phyloP scores from a whole-genome alignment of 2,329 filamentous ascomycete species.

The Aureobasidium leucospermi region DNA sequence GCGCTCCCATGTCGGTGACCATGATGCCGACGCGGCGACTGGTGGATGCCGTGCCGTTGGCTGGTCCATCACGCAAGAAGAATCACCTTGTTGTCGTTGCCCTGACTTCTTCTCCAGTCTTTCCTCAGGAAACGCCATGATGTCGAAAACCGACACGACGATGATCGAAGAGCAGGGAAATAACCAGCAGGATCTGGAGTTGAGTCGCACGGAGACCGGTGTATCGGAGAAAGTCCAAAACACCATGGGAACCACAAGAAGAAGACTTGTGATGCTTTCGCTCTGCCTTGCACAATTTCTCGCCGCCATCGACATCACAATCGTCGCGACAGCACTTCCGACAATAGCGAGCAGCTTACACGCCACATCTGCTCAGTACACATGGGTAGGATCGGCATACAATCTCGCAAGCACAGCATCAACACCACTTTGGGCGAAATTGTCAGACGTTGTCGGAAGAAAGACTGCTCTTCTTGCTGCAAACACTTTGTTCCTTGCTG shows the following conservation, averaged over 20 bases:
- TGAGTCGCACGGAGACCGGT: neutral
- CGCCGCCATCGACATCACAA: conserved; percentile 25
- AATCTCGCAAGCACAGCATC: conserved; percentile 10
- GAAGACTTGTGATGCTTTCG: conserved; percentile 8
- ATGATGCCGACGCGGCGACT: neutral
- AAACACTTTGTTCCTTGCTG: conserved; percentile 12
- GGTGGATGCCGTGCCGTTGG: neutral
- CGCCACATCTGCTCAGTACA: conserved; percentile 58
- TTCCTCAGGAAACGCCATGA: neutral
- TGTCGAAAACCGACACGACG: neutral
- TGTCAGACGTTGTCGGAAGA: conserved; percentile 3
- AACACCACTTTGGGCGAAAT: conserved; percentile 10
- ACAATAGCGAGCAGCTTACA: conserved; percentile 51
- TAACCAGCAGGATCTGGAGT: conserved; percentile 4
- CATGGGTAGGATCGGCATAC: conserved; percentile 42
- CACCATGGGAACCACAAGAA: neutral
- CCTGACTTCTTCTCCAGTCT: neutral
- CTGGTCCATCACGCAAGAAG: neutral
- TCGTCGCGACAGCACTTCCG: conserved; percentile 18
- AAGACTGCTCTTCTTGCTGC: conserved; percentile 2
- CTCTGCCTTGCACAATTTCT: conserved; percentile 12
- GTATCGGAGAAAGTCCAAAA: neutral
- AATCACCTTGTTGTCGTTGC: conserved; percentile 8
- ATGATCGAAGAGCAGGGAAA: neutral
- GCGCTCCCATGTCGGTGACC: neutral